These are phyloP conservation scores for Neobulgaria alba DNA, from an alignment of 2,329 filamentous ascomycete genomes.

Conservation along the genomic window DNA sequence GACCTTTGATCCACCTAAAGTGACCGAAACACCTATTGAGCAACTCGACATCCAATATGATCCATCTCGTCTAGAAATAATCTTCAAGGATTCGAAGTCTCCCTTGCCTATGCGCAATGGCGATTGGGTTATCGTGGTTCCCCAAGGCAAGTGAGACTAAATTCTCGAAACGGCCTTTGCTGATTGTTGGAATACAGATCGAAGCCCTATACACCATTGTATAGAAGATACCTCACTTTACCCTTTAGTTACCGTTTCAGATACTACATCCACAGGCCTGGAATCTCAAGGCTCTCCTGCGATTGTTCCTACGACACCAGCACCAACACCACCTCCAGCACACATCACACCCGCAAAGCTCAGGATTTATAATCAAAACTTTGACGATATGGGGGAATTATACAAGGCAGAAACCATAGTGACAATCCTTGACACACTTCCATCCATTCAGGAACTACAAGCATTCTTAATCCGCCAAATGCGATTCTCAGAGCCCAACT, in stretches of 20 bases:
- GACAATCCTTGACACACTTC: constrained; percentile 48
- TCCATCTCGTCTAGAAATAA: constrained; percentile 12
- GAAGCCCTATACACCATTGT: constrained; percentile 16
- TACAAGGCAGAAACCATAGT: constrained; percentile 43
- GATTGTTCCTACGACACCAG: constrained; percentile 18
- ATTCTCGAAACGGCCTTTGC: background rate
- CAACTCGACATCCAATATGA: constrained; percentile 18
- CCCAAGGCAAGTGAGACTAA: constrained; percentile 7
- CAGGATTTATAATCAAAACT: constrained; percentile 43
- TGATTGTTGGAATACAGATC: constrained; percentile 9
- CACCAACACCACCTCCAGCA: constrained; percentile 15
- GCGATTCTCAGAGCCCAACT: constrained; percentile 20
- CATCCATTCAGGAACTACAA: constrained; percentile 51
- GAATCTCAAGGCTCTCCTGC: background rate
- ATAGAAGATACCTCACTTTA: constrained; percentile 22
- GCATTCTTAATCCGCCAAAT: constrained; percentile 34
- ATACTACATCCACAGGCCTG: constrained; percentile 7
- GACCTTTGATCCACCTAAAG: background rate
- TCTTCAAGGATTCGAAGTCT: constrained; percentile 11
- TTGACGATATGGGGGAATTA: constrained; percentile 41
- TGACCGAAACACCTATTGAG: background rate
- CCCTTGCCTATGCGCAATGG: constrained; percentile 19
- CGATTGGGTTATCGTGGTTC: constrained; percentile 22
- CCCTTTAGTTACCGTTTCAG: constrained; percentile 21
- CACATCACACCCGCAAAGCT: constrained; percentile 22